Evolutionary conservation across 2,329 filamentous ascomycete genomes (phyloP).

Genomic region (Blumeria graminis): DNA sequence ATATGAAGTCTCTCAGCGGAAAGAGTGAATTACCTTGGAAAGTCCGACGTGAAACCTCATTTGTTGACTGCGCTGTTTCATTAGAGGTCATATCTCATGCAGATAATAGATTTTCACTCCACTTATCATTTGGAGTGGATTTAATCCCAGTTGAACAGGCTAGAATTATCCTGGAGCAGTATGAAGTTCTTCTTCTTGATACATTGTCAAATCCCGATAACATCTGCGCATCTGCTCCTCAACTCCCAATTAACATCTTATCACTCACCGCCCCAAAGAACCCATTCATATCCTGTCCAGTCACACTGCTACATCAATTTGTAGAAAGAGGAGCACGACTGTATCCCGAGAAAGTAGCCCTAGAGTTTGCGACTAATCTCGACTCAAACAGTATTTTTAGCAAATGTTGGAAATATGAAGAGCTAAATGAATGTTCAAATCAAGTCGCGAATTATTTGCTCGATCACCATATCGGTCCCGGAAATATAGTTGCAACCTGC

Average conservation of each 20-base stretch:
- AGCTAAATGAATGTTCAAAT: slow-evolving; percentile 49
- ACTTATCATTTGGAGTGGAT: slow-evolving; percentile 39
- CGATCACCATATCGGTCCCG: slow-evolving; percentile 23
- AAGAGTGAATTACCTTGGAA: slow-evolving; percentile 25
- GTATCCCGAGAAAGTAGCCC: slow-evolving; percentile 35
- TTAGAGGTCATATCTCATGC: slow-evolving; percentile 44
- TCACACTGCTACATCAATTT: slow-evolving; percentile 49
- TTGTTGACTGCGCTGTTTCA: slow-evolving; percentile 56
- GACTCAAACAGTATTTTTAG: slow-evolving; percentile 21
- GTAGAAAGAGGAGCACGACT: slow-evolving; percentile 37
- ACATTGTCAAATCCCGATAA: slow-evolving; percentile 26
- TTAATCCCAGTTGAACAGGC: slow-evolving; percentile 47
- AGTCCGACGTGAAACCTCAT: slow-evolving; percentile 38
- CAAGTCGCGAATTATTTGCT: slow-evolving; percentile 42
- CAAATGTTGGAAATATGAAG: slow-evolving; percentile 45
- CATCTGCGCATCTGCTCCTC: slow-evolving; percentile 9
- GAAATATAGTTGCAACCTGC: slow-evolving; percentile 21
- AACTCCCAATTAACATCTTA: slow-evolving; percentile 19
- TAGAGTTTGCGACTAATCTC: slow-evolving; percentile 49
- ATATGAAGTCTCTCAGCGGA: slow-evolving; percentile 17
- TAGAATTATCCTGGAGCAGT: slow-evolving; percentile 39
- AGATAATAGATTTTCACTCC: slow-evolving; percentile 28
- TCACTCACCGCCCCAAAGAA: slow-evolving; percentile 41
- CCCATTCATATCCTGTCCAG: slow-evolving; percentile 27
- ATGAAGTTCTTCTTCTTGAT: slow-evolving; percentile 39